These are phyloP conservation scores for Pseudogymnoascus verrucosus DNA, from an alignment of 2,329 filamentous ascomycete species.

Conservation along the genomic window DNA sequence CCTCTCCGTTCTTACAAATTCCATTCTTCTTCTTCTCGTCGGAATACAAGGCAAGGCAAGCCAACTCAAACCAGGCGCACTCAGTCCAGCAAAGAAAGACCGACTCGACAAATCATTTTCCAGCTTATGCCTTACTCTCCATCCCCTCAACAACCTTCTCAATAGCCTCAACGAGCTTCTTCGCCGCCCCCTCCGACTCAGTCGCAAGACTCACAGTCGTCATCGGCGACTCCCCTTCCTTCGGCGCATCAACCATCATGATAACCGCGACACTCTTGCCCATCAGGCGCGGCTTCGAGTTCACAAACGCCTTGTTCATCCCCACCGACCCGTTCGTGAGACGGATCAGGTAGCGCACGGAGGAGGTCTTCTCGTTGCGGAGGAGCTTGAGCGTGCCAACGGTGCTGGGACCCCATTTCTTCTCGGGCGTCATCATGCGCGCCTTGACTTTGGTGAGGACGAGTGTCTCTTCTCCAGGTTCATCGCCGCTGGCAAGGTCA, in stretches of 20 bases:
- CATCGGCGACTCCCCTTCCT: conserved; percentile 60
- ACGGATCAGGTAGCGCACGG: conserved; percentile 51
- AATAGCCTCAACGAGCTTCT: conserved; percentile 36
- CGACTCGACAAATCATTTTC: neutral
- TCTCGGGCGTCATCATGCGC: conserved; percentile 33
- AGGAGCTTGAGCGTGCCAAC: neutral
- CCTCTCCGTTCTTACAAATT: neutral
- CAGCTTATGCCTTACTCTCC: neutral
- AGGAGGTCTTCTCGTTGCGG: conserved; percentile 35
- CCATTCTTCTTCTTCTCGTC: neutral
- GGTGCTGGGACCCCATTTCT: neutral
- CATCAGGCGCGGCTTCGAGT: conserved; percentile 53
- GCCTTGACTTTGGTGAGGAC: conserved; percentile 45
- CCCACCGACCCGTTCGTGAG: conserved; percentile 61
- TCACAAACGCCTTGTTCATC: conserved; percentile 61
- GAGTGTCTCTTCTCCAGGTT: conserved; percentile 62
- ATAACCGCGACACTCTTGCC: conserved; percentile 53
- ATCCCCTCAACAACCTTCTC: conserved; percentile 25
- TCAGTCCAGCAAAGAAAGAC: neutral
- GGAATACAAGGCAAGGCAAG: neutral
- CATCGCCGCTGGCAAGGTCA: conserved; percentile 52
- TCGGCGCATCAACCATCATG: conserved; percentile 49
- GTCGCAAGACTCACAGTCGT: conserved; percentile 47
- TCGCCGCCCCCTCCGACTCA: conserved; percentile 43
- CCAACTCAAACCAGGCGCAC: neutral